A percentile compares a stretch with the other conserved stretches of the same genome.
Conservation (phyloP, 176 grass and related monocot genomes). For the Elaeis guineensis region DNA sequence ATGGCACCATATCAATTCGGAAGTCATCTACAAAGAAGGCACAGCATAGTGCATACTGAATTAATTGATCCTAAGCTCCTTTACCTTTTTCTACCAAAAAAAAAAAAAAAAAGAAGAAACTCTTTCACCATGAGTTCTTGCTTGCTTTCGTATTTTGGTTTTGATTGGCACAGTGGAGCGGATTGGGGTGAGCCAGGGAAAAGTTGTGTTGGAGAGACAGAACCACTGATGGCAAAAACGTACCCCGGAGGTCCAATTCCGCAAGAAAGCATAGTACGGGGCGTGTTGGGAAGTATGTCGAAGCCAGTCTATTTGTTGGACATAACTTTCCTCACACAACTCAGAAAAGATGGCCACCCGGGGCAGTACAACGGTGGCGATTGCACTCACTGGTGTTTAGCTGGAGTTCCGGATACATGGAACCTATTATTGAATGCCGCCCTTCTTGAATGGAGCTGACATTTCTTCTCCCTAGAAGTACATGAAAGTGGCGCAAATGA, state of each 20-base stretch:
- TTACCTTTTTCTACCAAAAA: no score
- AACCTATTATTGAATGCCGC: slow-evolving; percentile 72
- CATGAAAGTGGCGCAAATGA: no score
- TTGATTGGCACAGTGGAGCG: slow-evolving; percentile 26
- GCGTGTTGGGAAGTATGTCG: slow-evolving; percentile 29
- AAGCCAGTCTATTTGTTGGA: slow-evolving; percentile 73
- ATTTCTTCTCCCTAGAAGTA: no score
- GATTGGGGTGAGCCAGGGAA: slow-evolving; percentile 47
- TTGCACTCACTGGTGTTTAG: slow-evolving; percentile 89
- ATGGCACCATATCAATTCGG: background rate
- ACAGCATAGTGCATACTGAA: no score
- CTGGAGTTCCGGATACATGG: slow-evolving; percentile 68
- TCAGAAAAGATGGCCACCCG: slow-evolving; percentile 75
- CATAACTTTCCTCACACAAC: slow-evolving; percentile 61
- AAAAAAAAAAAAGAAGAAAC: no score
- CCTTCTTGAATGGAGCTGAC: slow-evolving; percentile 17
- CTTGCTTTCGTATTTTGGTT: no score
- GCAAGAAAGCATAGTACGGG: slow-evolving; percentile 42
- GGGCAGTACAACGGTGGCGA: slow-evolving; percentile 58
- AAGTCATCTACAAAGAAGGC: background rate
- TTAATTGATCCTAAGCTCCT: no score
- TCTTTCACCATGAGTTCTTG: no score
- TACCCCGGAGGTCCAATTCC: slow-evolving; percentile 46
- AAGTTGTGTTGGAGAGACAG: slow-evolving; percentile 63
- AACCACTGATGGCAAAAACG: slow-evolving; percentile 34